A percentile compares a stretch with the other conserved stretches of the same genome.
phyloP scores from a whole-genome alignment of 1,284 basidiomycete species.

The Lignosus rhinocerotis region DNA sequence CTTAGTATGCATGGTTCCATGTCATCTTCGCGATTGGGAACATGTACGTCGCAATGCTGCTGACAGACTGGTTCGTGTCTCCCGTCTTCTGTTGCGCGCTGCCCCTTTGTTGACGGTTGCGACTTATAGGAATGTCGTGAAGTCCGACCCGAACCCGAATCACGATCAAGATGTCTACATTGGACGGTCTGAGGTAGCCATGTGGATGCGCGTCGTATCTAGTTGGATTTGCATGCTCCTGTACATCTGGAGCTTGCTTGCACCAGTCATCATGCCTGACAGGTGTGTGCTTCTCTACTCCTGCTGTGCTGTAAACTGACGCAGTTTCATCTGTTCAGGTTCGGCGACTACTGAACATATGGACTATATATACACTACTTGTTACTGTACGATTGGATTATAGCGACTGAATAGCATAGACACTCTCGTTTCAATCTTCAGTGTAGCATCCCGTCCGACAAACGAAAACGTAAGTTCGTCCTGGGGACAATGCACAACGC shows the following conservation, averaged over 20 bases:
- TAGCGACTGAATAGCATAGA: not conserved
- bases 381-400: constrained; percentile 6
- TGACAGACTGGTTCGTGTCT: constrained; percentile 90
- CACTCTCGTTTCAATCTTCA: not conserved
- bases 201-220: constrained; percentile 99
- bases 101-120: constrained; percentile 5
- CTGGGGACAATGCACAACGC: too few relatives aligned
- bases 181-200: constrained; percentile 91
- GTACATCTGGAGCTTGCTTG: constrained; percentile 90
- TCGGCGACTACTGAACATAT: constrained; percentile 22
- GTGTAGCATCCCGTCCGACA: too few relatives aligned
- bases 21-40: constrained; percentile 94
- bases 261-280: constrained; percentile 88
- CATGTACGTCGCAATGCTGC: constrained; percentile 98
- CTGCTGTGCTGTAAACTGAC: not conserved
- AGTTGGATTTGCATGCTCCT: constrained; percentile 92
- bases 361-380: not conserved
- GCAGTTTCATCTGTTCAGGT: constrained; percentile 7
- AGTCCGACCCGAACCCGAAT: constrained; percentile 43
- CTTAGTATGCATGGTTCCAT: constrained; percentile 97
- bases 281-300: constrained; percentile 43
- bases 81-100: not conserved
- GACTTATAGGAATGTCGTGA: constrained; percentile 68
- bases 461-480: too few relatives aligned
- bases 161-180: constrained; percentile 86